Conservation (phyloP, 768 basidiomycete genomes). For the Leccinum sublutescens region DNA sequence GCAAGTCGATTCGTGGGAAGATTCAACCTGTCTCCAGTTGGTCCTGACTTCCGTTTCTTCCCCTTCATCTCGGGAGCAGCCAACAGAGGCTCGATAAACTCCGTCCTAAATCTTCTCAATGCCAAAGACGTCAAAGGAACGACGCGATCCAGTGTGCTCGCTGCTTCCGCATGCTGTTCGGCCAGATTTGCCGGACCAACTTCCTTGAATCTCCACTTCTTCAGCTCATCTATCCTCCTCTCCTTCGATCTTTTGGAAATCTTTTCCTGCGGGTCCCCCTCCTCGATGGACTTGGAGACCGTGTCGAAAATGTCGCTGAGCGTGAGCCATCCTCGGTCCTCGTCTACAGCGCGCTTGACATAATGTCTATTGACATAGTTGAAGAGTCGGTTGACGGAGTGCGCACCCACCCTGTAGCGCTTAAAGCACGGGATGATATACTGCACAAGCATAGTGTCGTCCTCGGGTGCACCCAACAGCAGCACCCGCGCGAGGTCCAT, state of each 20-base stretch:
- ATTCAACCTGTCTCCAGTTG: slow-evolving; percentile 18
- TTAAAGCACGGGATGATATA: slow-evolving; percentile 72
- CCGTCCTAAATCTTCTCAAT: slow-evolving; percentile 67
- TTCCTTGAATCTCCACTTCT: slow-evolving; percentile 67
- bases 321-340: slow-evolving; percentile 76
- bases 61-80: slow-evolving; percentile 62
- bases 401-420: slow-evolving; percentile 65
- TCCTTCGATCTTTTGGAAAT: slow-evolving; percentile 59
- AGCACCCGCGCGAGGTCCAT: slow-evolving; percentile 59
- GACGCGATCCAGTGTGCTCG: slow-evolving; percentile 64
- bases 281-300: slow-evolving; percentile 50
- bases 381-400: slow-evolving; percentile 67
- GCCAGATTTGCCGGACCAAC: slow-evolving; percentile 53
- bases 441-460: slow-evolving; percentile 63
- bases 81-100: slow-evolving; percentile 68
- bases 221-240: slow-evolving; percentile 54
- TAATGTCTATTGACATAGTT: slow-evolving; percentile 73
- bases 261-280: slow-evolving; percentile 56
- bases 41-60: slow-evolving; percentile 45
- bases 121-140: slow-evolving; percentile 66
- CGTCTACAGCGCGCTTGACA: slow-evolving; percentile 73
- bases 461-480: slow-evolving; percentile 59
- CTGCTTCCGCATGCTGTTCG: slow-evolving; percentile 73
- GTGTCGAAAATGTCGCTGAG: slow-evolving; percentile 62
- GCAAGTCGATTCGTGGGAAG: slow-evolving; percentile 65